These are phyloP conservation scores for Aspergillus bertholletiae DNA, from an alignment of 495 filamentous ascomycete genomes.

Conservation along the genomic window DNA sequence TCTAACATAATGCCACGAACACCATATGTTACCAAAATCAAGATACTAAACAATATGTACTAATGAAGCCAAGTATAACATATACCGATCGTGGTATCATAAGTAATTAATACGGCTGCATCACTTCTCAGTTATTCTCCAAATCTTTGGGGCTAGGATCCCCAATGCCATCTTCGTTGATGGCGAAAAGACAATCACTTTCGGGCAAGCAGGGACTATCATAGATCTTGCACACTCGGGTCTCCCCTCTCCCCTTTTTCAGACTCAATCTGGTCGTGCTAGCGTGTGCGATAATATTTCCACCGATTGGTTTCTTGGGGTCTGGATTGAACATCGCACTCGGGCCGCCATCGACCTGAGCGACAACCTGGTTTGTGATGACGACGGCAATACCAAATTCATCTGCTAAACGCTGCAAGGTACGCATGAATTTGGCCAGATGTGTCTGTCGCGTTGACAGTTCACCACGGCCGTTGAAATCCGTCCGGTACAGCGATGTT, in stretches of 20 bases:
- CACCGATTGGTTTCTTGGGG: slow-evolving; percentile 97
- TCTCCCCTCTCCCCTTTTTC: slow-evolving; percentile 94
- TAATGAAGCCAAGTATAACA: slow-evolving; percentile 12
- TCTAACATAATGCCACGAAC: not conserved
- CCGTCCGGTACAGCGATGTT: slow-evolving; percentile 90
- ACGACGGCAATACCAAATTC: slow-evolving; percentile 98
- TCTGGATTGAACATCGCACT: slow-evolving; percentile 98
- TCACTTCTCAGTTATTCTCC: slow-evolving; percentile 63
- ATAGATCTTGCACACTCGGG: slow-evolving; percentile 96
- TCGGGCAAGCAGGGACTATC: slow-evolving; percentile 96
- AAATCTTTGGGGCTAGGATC: slow-evolving; percentile 94
- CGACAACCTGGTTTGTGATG: slow-evolving; percentile 98
- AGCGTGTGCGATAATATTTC: slow-evolving; percentile 97
- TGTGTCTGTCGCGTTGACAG: slow-evolving; percentile 86
- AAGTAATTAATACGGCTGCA: slow-evolving; percentile 22
- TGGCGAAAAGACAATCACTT: slow-evolving; percentile 94
- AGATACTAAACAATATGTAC: slow-evolving; percentile 12
- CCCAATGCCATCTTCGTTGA: slow-evolving; percentile 93
- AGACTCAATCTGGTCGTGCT: slow-evolving; percentile 86
- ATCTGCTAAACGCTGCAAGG: slow-evolving; percentile 87
- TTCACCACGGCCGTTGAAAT: slow-evolving; percentile 93
- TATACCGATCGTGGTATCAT: slow-evolving; percentile 26
- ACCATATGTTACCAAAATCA: slow-evolving; percentile 1
- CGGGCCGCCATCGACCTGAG: slow-evolving; percentile 94
- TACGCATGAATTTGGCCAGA: slow-evolving; percentile 96